Evolutionary conservation across 305 asterid genomes (phyloP).

Genomic region (Solanum chacoense): DNA sequence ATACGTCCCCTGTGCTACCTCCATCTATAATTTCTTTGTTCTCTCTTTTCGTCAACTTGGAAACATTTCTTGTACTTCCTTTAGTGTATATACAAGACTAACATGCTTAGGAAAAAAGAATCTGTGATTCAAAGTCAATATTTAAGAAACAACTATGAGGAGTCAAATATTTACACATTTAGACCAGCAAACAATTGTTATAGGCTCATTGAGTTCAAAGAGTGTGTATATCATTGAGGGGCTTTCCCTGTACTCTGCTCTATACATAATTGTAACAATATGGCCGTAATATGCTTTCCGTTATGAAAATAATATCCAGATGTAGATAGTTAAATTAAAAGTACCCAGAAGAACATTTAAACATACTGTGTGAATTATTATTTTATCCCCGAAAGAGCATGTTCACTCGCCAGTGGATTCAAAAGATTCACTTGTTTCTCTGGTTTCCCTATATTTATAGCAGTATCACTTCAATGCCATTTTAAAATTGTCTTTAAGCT

Average conservation of each 20-base stretch:
- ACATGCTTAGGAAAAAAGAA: neutral
- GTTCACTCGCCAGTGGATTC: neutral
- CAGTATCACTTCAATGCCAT: neutral
- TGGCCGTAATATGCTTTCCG: neutral
- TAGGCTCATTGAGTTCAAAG: neutral
- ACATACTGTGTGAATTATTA: neutral
- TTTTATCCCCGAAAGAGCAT: neutral
- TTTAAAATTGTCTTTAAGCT: neutral
- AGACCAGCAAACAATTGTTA: neutral
- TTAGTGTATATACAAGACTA: neutral
- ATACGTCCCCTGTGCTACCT: neutral
- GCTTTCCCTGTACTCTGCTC: neutral
- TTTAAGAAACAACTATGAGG: neutral
- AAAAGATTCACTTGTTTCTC: neutral
- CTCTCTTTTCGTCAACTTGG: neutral
- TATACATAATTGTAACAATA: neutral
- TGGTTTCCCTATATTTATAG: neutral
- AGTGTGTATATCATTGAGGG: neutral
- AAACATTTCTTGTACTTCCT: neutral
- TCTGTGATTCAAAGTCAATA: neutral
- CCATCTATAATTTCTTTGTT: neutral
- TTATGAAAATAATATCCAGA: neutral
- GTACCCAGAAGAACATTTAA: neutral
- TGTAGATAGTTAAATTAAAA: neutral
- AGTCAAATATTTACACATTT: neutral